Base-by-base conservation (phyloP, 768 basidiomycete genomes). In the Lactarius pseudohatsudake region DNA sequence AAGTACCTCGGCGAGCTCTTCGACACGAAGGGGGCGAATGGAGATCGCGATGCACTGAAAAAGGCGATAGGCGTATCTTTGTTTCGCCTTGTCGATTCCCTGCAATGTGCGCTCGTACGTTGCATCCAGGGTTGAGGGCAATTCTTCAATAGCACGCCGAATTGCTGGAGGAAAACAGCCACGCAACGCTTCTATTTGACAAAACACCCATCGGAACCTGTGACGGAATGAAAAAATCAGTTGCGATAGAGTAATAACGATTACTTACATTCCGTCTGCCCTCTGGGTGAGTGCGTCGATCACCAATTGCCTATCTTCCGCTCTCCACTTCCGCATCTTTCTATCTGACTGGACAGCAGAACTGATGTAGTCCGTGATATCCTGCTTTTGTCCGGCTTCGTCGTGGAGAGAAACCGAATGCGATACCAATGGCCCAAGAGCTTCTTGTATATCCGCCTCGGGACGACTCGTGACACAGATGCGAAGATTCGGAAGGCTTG, bases 1-100 rank as follows among this genome's bases (percentile, higher is more conserved):
- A 10, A 65, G 64, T 0, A 65, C 22, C 20, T 65, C 64, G 2
- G 64, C 64, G 7, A 65, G 58, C 22, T 65, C 64, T 3, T 61
- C 54, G 16, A 65, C 41, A 18, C 32, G 58, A 38, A 65, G 59
- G 1, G 64, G 64, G n/a, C 57, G 57, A n/a, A 28, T 26, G 13
- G 57, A 58, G n/a, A 58, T n/a, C 5, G 36, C 36, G 11, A 58
- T n/a, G 36, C 57, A 58, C 11, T 58, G 57, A 9, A 58, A 7
- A 2, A 58, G 34, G n/a, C 38, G 57, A n/a, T 26, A 34, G 22
- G 57, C 36, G 18, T 58, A 40, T 22, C 1, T 9, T 26, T n/a
- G 22, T 53, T 65, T 65, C 53, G 43, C 64, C 2, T 26, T n/a
- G 10, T 61, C 64, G 18, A 65, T 65, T 16, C 38, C 26, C 2